Conservation (phyloP, 345 rosid genomes). For the Noccaea bulbosa region DNA sequence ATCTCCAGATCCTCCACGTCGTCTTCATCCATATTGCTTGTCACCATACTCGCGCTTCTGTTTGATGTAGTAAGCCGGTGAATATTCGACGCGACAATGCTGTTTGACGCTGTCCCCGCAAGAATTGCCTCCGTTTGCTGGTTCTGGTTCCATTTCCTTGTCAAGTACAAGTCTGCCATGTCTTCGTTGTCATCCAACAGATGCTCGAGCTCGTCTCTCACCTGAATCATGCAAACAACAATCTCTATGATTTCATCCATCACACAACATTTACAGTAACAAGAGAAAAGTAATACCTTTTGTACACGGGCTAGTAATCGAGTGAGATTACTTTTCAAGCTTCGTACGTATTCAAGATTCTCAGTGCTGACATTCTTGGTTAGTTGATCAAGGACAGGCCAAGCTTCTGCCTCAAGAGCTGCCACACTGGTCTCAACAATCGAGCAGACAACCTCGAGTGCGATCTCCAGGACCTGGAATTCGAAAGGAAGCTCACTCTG, state of each 20-base stretch:
- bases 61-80: constrained; percentile 58
- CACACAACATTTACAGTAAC: constrained; percentile 8
- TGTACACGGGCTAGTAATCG: constrained; percentile 90
- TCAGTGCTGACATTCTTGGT: constrained; percentile 88
- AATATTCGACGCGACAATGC: constrained; percentile 47
- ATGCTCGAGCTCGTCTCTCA: constrained; percentile 92
- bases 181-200: constrained; percentile 85
- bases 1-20: constrained; percentile 93
- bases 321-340: constrained; percentile 88
- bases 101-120: constrained; percentile 52
- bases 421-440: constrained; percentile 68
- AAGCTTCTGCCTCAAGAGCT: constrained; percentile 79
- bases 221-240: constrained; percentile 48
- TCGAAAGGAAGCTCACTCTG: constrained; percentile 92
- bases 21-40: constrained; percentile 57
- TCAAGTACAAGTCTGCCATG: constrained; percentile 79
- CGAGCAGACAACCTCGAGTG: constrained; percentile 80
- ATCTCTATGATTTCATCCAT: background rate
- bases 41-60: constrained; percentile 66
- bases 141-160: constrained; percentile 78
- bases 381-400: constrained; percentile 87
- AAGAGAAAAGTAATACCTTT: constrained; percentile 56
- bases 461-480: constrained; percentile 94
- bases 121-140: constrained; percentile 70
- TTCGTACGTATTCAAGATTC: constrained; percentile 90